Percentiles rank a stretch among this genome's conserved stretches.
phyloP scores from a whole-genome alignment of 768 basidiomycete species.

The Neoboletus brunneissimus region DNA sequence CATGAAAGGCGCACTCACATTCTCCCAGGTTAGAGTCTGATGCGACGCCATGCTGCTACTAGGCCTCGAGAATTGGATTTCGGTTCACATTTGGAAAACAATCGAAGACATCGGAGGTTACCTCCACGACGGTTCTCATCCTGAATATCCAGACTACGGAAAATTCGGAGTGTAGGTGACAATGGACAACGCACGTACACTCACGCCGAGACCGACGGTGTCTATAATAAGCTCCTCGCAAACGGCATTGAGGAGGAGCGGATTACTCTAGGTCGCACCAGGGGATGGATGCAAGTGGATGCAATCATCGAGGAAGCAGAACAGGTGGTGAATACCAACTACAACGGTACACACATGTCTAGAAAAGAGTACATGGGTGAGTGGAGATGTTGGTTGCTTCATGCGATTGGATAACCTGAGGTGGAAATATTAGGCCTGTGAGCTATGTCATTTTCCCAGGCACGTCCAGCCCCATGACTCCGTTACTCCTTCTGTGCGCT shows the following conservation, averaged over 20 bases:
- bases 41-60: constrained; percentile 35
- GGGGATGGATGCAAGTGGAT: constrained; percentile 29
- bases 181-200: constrained; percentile 33
- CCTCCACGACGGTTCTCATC: constrained; percentile 30
- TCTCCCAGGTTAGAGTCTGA: constrained; percentile 37
- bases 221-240: constrained; percentile 29
- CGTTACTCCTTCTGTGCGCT: not conserved
- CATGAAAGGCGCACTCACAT: constrained; percentile 41
- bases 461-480: not conserved
- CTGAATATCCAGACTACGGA: constrained; percentile 34
- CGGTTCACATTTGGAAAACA: constrained; percentile 20
- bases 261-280: constrained; percentile 13
- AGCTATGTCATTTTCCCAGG: not conserved
- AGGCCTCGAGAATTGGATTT: constrained; percentile 26
- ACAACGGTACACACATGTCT: constrained; percentile 30
- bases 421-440: not conserved
- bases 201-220: constrained; percentile 23
- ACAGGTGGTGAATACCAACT: constrained; percentile 30
- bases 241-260: constrained; percentile 25
- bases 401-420: not conserved
- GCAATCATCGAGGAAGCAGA: constrained; percentile 34
- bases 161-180: no score
- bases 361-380: constrained; percentile 29
- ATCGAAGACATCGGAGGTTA: constrained; percentile 16
- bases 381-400: not conserved